Base-by-base conservation (phyloP, 1,284 basidiomycete genomes). In the Fomitopsis pinicola region DNA sequence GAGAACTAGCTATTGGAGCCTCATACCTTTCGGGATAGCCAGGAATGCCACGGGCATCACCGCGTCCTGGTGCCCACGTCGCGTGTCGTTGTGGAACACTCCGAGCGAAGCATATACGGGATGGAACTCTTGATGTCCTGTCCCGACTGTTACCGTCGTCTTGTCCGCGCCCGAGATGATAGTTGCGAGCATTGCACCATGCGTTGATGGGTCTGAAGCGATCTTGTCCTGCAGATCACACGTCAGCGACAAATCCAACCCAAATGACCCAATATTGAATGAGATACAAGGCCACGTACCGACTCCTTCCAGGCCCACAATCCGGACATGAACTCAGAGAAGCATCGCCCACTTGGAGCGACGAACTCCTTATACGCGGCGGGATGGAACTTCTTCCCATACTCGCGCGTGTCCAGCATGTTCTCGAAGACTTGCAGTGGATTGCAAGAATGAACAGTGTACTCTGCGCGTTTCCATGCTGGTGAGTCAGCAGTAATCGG, bases 131-230 rank as follows among this genome's bases (percentile, higher is more conserved):
- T 62, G 61, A 9, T 69, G 30, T 0, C 69, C 64, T 0, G 68
- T 71, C 0, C 59, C 65, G 9, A 69, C 62, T 0, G 68, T 68
- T 1, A 69, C 65, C 0, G 65, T 68, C 0, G 68, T 70, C 62
- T 69, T 69, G 62, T 69, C 68, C 8, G 58, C 58, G 1, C 69
- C 68, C 1, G 62, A 46, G 28, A 67, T 54, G 10, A 67, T 42
- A 1, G 68, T 63, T 2, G 48, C 35, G 7, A 70, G 59, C 59
- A 65, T 65, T 0, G 64, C 1, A 1, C 68, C 64, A 38, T 67
- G 62, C 0, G 53, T 62, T 0, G 42, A 12, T 0, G 62, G 53
- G 50, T 67, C 60, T 1, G 48, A 4, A 0, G 64, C 56, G 17
- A 68, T 67, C 5, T 30, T 28, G 45, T 64, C n/a, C n/a, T n/a